A percentile compares a stretch with the other conserved stretches of the same genome.
phyloP scores from a whole-genome alignment of 768 basidiomycete species.

The Pulveroboletus sp. region DNA sequence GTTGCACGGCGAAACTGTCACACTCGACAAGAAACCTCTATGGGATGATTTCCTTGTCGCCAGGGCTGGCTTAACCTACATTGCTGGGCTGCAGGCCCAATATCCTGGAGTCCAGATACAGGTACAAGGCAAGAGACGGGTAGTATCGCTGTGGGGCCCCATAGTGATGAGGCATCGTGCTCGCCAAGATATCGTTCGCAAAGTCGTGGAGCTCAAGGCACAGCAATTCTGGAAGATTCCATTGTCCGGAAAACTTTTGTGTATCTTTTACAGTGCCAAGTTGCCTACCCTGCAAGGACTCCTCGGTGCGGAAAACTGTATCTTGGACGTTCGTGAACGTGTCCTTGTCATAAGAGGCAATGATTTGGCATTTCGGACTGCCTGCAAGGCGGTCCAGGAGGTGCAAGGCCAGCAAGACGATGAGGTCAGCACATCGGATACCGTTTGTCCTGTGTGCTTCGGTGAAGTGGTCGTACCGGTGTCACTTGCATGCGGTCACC shows the following conservation, averaged over 20 bases:
- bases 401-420: slow-evolving; percentile 33
- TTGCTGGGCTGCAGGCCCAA: slow-evolving; percentile 39
- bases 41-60: slow-evolving; percentile 65
- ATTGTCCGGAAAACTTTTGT: slow-evolving; percentile 43
- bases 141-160: slow-evolving; percentile 53
- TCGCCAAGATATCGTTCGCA: slow-evolving; percentile 42
- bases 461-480: slow-evolving; percentile 48
- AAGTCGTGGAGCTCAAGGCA: slow-evolving; percentile 40
- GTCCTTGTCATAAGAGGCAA: slow-evolving; percentile 54
- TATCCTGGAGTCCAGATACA: slow-evolving; percentile 42
- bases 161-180: slow-evolving; percentile 37
- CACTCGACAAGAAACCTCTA: slow-evolving; percentile 43
- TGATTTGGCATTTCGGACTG: slow-evolving; percentile 30
- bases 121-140: slow-evolving; percentile 37
- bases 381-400: slow-evolving; percentile 40
- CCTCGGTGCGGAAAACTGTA: slow-evolving; percentile 55
- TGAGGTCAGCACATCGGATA: slow-evolving; percentile 13
- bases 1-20: slow-evolving; percentile 55
- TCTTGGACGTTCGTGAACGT: slow-evolving; percentile 40
- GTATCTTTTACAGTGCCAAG: slow-evolving; percentile 43
- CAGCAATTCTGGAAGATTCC: slow-evolving; percentile 42
- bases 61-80: slow-evolving; percentile 38
- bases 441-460: slow-evolving; percentile 67
- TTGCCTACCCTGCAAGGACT: slow-evolving; percentile 42
- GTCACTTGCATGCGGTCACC: slow-evolving; percentile 58